Evolutionary conservation across 306 rosid genomes (phyloP).

Genomic region (Dalbergia cultrata): DNA sequence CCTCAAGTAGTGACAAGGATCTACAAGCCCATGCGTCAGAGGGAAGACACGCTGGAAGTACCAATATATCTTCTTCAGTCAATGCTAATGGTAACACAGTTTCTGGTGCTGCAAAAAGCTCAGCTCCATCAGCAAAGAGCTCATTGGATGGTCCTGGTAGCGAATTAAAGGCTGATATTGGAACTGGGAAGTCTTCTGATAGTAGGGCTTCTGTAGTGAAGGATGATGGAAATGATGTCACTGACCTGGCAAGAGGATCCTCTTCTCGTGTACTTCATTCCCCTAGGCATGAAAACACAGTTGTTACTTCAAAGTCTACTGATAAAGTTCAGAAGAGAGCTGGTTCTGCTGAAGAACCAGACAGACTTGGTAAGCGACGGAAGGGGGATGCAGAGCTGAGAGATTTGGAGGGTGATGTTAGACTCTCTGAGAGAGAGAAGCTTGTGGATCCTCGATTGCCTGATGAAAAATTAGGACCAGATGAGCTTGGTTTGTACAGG

Average conservation of each 20-base stretch:
- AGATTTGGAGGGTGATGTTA: constrained; percentile 79
- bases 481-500: constrained; percentile 69
- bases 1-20: constrained; percentile 71
- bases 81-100: constrained; percentile 68
- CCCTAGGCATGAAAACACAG: constrained; percentile 78
- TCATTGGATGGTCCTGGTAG: constrained; percentile 62
- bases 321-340: constrained; percentile 91
- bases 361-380: constrained; percentile 88
- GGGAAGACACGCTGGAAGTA: constrained; percentile 63
- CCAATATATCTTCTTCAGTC: constrained; percentile 60
- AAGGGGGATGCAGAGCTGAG: constrained; percentile 84
- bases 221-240: constrained; percentile 77
- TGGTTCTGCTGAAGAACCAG: constrained; percentile 91
- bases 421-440: constrained; percentile 83
- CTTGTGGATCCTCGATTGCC: constrained; percentile 68
- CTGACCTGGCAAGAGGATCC: constrained; percentile 70
- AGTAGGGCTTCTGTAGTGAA: constrained; percentile 64
- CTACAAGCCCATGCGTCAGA: constrained; percentile 63
- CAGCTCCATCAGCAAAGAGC: constrained; percentile 55
- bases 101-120: constrained; percentile 61
- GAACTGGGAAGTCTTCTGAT: constrained; percentile 70
- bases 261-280: constrained; percentile 83
- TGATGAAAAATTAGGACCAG: constrained; percentile 78
- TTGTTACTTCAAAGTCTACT: constrained; percentile 63
- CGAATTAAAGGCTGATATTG: constrained; percentile 77